Evolutionary conservation across 768 basidiomycete genomes (phyloP), one percentile per base, ranked within the genome.

Genomic region (Baorangia bicolor): DNA sequence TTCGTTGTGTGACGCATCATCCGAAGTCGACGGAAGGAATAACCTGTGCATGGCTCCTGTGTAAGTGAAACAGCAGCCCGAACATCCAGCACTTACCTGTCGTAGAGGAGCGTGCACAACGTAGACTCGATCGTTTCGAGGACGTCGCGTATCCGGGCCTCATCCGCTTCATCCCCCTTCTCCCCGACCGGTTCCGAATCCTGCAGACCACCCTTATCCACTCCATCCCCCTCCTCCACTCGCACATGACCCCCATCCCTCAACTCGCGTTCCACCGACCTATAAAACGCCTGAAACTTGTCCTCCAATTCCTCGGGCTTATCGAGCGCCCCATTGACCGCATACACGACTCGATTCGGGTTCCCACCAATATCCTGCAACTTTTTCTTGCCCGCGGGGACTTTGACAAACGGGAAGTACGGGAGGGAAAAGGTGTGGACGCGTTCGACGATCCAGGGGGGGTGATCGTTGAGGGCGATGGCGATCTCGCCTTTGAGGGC

Each of bases 91-190:
- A 28, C 61, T 72, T 30, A 88, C 94, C 88, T 77, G 69, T 98
- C 95, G 68, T 97, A 98, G 61, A 96, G 88, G 12, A 89, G 62
- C 4, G 77, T 76, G 49, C 87, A 89, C 13, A 97, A 66, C 2
- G 85, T 74, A 7, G 80, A 76, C 69, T 98, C 96, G 8, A 95
- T 82, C 8, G 74, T 73, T 39, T 93, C 92, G 59, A 94, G 77
- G 21, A 88, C 75, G 31, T 81, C 80, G 25, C 78, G 78, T 46
- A 88, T 78, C 56, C 72, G 77, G 2, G 71, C 72, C 42, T 82
- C 82, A 31, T 75, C 57, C 5, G 45, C 55, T 38, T 71, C 71
- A 23, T 67, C 69, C 30, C 70, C 70, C 46, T 67, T 21, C 28
- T 37, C 48, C 23, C 2, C 67, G 43, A 55, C 45, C 34, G 45